These are phyloP conservation scores for Mycena pura DNA, from an alignment of 768 basidiomycete species.

Conservation along the genomic window DNA sequence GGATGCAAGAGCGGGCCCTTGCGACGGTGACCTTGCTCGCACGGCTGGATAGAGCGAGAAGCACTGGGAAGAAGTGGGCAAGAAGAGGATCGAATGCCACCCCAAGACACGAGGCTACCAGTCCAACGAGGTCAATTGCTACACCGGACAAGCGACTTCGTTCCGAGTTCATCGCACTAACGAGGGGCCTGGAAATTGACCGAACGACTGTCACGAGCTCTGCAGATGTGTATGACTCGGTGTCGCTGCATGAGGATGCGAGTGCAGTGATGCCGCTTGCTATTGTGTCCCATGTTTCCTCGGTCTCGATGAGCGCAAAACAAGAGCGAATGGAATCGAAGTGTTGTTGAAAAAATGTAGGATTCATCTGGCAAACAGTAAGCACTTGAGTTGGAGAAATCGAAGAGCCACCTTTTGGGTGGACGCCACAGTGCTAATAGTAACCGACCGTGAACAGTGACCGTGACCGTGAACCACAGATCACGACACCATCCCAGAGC, in stretches of 20 bases:
- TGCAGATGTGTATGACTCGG: conserved; percentile 56
- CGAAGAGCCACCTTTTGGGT: not conserved
- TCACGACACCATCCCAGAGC: no score
- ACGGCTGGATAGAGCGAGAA: conserved; percentile 71
- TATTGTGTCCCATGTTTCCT: conserved; percentile 83
- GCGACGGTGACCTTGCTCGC: conserved; percentile 80
- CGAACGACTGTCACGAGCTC: conserved; percentile 61
- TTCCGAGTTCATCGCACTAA: conserved; percentile 71
- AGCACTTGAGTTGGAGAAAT: not conserved
- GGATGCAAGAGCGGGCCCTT: conserved; percentile 67
- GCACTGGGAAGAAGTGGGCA: conserved; percentile 68
- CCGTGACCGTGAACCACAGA: not conserved
- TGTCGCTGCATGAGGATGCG: conserved; percentile 55
- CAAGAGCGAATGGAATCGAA: conserved; percentile 50
- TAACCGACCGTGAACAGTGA: not conserved
- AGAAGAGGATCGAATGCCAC: conserved; percentile 71
- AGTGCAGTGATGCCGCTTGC: conserved; percentile 54
- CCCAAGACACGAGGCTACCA: conserved; percentile 62
- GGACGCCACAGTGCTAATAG: conserved; percentile 4
- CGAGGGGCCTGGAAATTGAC: conserved; percentile 58
- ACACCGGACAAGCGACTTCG: conserved; percentile 73
- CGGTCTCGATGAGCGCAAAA: conserved; percentile 63
- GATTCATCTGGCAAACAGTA: not conserved
- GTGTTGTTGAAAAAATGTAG: conserved; percentile 42
- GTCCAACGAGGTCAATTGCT: conserved; percentile 66